Conservation (phyloP, 2,329 filamentous ascomycete species). For the Fusarium pseudonygamai region DNA sequence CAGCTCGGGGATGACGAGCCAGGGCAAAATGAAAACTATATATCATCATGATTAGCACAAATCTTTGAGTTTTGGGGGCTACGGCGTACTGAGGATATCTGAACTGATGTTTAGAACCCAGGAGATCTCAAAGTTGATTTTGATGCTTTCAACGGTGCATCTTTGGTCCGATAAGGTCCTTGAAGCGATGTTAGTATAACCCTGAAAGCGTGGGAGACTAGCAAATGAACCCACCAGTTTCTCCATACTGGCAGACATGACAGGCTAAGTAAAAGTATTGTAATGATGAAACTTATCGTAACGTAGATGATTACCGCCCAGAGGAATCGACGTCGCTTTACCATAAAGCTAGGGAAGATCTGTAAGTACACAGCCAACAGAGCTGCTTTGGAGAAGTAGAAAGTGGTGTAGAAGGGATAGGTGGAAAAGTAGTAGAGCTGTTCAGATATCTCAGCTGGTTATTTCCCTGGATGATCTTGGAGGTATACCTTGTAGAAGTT, state of each 20-base stretch:
- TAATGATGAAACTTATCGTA: background rate
- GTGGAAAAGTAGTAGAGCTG: background rate
- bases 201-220: fast-evolving
- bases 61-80: fast-evolving
- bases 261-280: background rate
- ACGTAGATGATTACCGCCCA: constrained; percentile 14
- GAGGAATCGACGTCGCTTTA: constrained; percentile 13
- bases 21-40: constrained; percentile 21
- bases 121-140: background rate
- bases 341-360: constrained; percentile 19
- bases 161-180: background rate
- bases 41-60: fast-evolving
- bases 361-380: constrained; percentile 16
- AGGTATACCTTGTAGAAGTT: background rate
- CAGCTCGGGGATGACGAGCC: constrained; percentile 17
- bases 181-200: background rate
- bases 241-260: constrained; percentile 1
- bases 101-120: constrained; percentile 13
- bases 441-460: background rate
- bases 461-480: fast-evolving
- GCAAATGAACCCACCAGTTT: constrained; percentile 1
- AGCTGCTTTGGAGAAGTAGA: constrained; percentile 19
- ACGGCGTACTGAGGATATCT: constrained; percentile 4
- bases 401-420: background rate
- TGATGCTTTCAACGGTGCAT: background rate